Evolutionary conservation across 2,329 filamentous ascomycete genomes (phyloP), one percentile per base, ranked within the genome.

Genomic region (Ramularia endophylla): DNA sequence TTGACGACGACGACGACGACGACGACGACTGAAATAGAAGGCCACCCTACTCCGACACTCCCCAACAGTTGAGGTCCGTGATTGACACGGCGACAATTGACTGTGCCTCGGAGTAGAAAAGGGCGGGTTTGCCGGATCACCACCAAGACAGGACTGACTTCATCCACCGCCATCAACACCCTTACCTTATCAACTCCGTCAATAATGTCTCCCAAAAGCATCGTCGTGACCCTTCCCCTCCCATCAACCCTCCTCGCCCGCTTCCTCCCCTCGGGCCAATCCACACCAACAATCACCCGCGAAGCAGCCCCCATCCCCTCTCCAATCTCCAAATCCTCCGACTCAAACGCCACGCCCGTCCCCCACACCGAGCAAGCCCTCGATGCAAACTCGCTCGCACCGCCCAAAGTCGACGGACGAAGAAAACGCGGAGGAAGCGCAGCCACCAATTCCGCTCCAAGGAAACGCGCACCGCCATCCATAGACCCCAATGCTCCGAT

Each of bases 361-460:
- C 61, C 62, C 11, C 47, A 46, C 11, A 58, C 54, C 48, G 65
- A 64, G 33, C 22, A 25, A 25, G 60, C 60, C 19, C 58, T 59
- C 16, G 59, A 63, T 42, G 43, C 39, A 40, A 63, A 61, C 53
- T 60, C 67, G 29, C 59, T 71, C 28, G 69, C 69, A 36, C 66
- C 72, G 9, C 68, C 69, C 12, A 63, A 59, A 28, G 50, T 51
- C 27, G 55, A 55, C 40, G 79, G 73, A 5, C 68, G 73, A 9
- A 88, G 86, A 72, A 87, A 86, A 70, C 89, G 89, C 67, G 65
- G 56, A 61, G 68, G 63, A 57, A 65, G 49, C 30, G 44, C 50
- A 13, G 43, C 40, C 22, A 38, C 41, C 20, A 58, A 55, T n/a
- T n/a, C n/a, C n/a, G n/a, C n/a, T n/a, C n/a, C n/a, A n/a, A 47